These are phyloP conservation scores for Leishmania tarentolae DNA, from an alignment of 208 protist species.

Conservation along the genomic window DNA sequence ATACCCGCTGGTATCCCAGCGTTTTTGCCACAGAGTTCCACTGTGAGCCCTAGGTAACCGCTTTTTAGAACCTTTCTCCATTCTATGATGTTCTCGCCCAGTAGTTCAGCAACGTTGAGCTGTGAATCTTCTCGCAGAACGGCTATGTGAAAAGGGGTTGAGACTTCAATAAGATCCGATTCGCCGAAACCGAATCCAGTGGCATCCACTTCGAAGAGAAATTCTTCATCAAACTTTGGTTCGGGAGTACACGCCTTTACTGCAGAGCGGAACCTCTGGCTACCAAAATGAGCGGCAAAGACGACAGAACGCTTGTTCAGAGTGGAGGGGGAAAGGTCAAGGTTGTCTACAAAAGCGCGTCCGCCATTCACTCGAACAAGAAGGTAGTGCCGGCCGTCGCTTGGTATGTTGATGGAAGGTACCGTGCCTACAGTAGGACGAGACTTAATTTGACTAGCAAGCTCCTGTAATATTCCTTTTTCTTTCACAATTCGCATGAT, in stretches of 20 bases:
- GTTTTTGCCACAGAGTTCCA: conserved; percentile 89
- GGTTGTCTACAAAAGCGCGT: conserved; percentile 92
- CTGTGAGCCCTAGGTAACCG: conserved; percentile 84
- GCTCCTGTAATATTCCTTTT: conserved; percentile 80
- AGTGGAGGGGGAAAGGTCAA: conserved; percentile 52
- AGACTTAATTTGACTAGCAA: conserved; percentile 55
- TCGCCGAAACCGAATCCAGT: conserved; percentile 62
- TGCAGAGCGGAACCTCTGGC: conserved; percentile 75
- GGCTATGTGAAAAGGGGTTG: conserved; percentile 85
- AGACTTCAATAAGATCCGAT: conserved; percentile 75
- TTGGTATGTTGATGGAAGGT: conserved; percentile 20
- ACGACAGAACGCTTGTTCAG: conserved; percentile 55
- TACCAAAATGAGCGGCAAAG: conserved; percentile 85
- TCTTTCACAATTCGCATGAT: conserved; percentile 88
- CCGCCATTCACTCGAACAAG: conserved; percentile 80
- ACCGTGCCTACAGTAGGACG: conserved; percentile 16
- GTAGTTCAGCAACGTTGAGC: conserved; percentile 55
- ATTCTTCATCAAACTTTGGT: conserved; percentile 88
- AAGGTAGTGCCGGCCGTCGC: conserved; percentile 66
- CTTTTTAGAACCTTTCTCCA: conserved; percentile 91
- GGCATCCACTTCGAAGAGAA: conserved; percentile 87
- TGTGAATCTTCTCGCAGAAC: conserved; percentile 72
- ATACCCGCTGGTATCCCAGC: conserved; percentile 90
- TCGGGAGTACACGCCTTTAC: conserved; percentile 47
- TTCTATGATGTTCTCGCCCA: conserved; percentile 92